Conservation (phyloP, 1,284 basidiomycete species). For the Caloboletus firmus region DNA sequence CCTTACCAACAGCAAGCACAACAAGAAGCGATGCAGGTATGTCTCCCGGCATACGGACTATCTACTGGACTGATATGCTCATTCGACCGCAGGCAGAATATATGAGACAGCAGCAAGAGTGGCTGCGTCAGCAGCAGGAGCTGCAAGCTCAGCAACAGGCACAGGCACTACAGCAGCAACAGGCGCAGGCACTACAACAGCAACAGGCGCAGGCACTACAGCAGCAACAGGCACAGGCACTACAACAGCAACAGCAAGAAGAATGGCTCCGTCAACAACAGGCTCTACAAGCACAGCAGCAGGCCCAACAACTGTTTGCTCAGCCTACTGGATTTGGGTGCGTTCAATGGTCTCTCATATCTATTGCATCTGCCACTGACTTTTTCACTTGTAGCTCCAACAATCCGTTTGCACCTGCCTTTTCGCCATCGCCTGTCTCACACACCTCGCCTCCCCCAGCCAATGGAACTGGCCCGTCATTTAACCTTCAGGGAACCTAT, state of each 20-base stretch:
- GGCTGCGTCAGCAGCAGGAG: conserved; percentile 49
- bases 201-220: conserved; percentile 30
- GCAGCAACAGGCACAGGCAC: conserved; percentile 41
- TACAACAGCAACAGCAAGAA: conserved; percentile 64
- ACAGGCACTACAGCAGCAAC: conserved; percentile 34
- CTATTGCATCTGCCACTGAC: conserved; percentile 3
- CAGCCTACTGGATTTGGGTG: conserved; percentile 76
- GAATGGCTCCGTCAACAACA: conserved; percentile 70
- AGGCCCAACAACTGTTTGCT: conserved; percentile 54
- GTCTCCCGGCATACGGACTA: conserved; percentile 2
- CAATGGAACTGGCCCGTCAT: conserved; percentile 42
- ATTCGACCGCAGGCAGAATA: conserved; percentile 56
- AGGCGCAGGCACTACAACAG: conserved; percentile 46
- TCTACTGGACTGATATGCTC: conserved; percentile 5
- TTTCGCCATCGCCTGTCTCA: conserved; percentile 41
- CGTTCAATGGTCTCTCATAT: conserved; percentile 15
- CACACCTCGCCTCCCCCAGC: conserved; percentile 37
- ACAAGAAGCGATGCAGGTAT: conserved; percentile 72
- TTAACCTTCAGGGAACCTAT: conserved; percentile 67
- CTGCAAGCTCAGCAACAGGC: conserved; percentile 42
- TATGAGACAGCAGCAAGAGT: conserved; percentile 70
- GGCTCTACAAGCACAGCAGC: conserved; percentile 52
- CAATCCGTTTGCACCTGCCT: conserved; percentile 81
- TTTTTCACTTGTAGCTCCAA: conserved; percentile 65
- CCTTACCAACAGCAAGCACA: conserved; percentile 96